phyloP scores from a whole-genome alignment of 1,139 yeast species.

The Taphrina pruni region DNA sequence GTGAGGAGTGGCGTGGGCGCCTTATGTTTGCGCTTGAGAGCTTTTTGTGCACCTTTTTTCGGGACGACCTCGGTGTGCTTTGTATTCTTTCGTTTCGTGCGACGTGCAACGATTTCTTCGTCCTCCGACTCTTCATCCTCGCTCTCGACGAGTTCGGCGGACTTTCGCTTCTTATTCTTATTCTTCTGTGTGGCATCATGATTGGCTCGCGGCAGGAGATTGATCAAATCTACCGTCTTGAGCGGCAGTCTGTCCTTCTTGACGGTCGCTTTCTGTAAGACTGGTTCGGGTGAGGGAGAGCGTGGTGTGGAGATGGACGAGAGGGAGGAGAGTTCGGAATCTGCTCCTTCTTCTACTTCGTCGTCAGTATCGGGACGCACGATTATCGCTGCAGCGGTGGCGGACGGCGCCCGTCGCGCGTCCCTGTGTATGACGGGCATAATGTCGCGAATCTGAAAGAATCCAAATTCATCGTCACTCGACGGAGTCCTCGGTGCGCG shows the following conservation, averaged over 20 bases:
- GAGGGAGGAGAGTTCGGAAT: not conserved
- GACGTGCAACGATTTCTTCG: not conserved
- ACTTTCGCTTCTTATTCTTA: constrained; percentile 1
- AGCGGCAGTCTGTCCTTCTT: not conserved
- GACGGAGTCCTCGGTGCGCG: constrained; percentile 11
- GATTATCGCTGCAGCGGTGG: not conserved
- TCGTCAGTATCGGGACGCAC: constrained; percentile 21
- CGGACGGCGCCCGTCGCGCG: constrained; percentile 6
- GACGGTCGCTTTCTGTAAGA: not conserved
- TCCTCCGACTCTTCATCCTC: not conserved
- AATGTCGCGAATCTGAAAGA: constrained; percentile 9
- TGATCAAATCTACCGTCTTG: constrained; percentile 9
- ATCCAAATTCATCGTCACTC: constrained; percentile 28
- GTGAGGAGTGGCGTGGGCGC: constrained; percentile 10
- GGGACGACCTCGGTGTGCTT: not conserved
- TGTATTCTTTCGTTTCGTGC: not conserved
- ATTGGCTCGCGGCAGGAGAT: constrained; percentile 9
- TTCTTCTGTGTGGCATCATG: too few relatives aligned
- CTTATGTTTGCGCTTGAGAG: not conserved
- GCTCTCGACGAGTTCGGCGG: not conserved
- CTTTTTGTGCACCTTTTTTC: not conserved
- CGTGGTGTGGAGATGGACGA: not conserved
- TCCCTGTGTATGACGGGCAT: not conserved
- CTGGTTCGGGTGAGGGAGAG: not conserved
- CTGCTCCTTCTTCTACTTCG: constrained; percentile 1